Evolutionary conservation across 2,329 filamentous ascomycete genomes (phyloP).

Genomic region (Sporothrix mexicana): DNA sequence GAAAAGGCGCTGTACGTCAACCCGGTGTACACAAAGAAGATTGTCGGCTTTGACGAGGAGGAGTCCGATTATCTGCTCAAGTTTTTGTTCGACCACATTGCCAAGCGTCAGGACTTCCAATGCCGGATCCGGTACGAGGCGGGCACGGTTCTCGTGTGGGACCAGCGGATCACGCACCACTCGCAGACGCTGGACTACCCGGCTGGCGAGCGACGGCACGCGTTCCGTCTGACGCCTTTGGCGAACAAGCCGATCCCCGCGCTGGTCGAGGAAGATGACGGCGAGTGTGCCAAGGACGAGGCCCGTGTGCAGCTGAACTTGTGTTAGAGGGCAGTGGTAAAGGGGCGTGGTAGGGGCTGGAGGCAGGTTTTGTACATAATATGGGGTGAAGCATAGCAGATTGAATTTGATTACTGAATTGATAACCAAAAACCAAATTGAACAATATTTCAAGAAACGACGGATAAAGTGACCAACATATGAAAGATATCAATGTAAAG

Average conservation of each 20-base stretch:
- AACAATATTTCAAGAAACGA: too few species aligned
- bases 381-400: neutral
- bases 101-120: conserved; percentile 31
- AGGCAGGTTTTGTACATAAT: neutral
- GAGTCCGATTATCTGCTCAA: conserved; percentile 65
- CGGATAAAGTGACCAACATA: too few species aligned
- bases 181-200: conserved; percentile 30
- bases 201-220: conserved; percentile 29
- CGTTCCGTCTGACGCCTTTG: conserved; percentile 28
- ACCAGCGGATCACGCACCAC: conserved; percentile 30
- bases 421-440: too few species aligned
- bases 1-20: conserved; percentile 86
- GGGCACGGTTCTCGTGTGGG: conserved; percentile 25
- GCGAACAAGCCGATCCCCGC: conserved; percentile 29
- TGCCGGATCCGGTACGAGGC: conserved; percentile 29
- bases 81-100: conserved; percentile 28
- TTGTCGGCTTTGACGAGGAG: conserved; percentile 83
- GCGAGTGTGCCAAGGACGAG: conserved; percentile 16
- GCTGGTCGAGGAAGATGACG: conserved; percentile 24
- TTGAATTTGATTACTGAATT: neutral
- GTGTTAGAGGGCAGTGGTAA: neutral
- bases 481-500: neutral
- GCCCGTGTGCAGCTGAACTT: conserved; percentile 15
- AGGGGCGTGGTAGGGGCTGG: neutral
- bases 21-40: conserved; percentile 57